Evolutionary conservation across 2,329 filamentous ascomycete species (phyloP).

Genomic region (Eutypella sp.): DNA sequence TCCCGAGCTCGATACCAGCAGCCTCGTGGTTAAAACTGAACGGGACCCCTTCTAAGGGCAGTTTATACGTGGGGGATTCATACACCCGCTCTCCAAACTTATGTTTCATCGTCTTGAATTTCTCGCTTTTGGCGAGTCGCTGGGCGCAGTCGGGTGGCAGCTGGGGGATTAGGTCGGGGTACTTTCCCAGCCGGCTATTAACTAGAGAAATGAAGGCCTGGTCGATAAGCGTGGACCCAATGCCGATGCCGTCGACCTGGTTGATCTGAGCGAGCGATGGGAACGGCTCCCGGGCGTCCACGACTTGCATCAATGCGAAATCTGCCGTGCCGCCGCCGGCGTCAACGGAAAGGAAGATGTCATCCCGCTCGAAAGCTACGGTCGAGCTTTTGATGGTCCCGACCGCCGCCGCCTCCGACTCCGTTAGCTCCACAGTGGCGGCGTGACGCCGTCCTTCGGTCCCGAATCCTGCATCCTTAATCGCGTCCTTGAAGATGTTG

Average conservation of each 20-base stretch:
- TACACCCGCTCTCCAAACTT: conserved; percentile 41
- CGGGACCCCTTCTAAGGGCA: conserved; percentile 39
- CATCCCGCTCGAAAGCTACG: conserved; percentile 31
- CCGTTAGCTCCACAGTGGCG: conserved; percentile 40
- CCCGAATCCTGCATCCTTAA: conserved; percentile 45
- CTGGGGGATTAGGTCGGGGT: conserved; percentile 27
- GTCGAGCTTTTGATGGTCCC: conserved; percentile 39
- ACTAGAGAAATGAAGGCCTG: conserved; percentile 36
- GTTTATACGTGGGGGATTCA: conserved; percentile 34
- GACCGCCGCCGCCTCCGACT: conserved; percentile 44
- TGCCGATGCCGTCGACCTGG: conserved; percentile 39
- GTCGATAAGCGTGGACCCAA: conserved; percentile 43
- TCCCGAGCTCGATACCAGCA: conserved; percentile 34
- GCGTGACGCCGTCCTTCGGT: conserved; percentile 32
- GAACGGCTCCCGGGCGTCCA: conserved; percentile 23
- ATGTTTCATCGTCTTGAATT: conserved; percentile 32
- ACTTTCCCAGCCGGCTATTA: conserved; percentile 29
- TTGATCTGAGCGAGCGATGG: conserved; percentile 24
- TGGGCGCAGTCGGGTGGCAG: conserved; percentile 33
- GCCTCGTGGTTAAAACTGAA: conserved; percentile 33
- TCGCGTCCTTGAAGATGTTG: conserved; percentile 44
- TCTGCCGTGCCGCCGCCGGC: conserved; percentile 44
- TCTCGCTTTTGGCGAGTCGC: conserved; percentile 32
- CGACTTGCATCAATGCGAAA: conserved; percentile 38
- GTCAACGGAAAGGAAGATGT: conserved; percentile 39